These are phyloP conservation scores for Scalesia atractyloides DNA, from an alignment of 129 eudicot species.

Conservation along the genomic window DNA sequence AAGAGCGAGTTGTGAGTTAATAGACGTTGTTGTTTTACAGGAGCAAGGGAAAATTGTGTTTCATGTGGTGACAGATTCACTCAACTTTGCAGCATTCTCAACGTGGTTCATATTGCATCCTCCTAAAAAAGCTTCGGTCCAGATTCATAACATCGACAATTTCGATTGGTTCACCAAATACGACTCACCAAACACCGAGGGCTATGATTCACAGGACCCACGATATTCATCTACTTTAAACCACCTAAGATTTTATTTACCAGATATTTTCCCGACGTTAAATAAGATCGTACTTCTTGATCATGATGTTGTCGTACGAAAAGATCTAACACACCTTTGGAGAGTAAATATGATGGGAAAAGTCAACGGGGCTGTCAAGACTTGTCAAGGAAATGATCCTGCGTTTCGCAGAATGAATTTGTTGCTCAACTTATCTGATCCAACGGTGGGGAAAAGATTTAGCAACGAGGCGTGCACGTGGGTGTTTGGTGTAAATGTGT, in stretches of 20 bases:
- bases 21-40: slow-evolving; percentile 47
- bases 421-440: slow-evolving; percentile 76
- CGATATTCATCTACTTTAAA: slow-evolving; percentile 73
- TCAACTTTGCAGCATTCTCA: slow-evolving; percentile 78
- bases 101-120: slow-evolving; percentile 89
- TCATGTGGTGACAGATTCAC: slow-evolving; percentile 90
- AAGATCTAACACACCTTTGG: slow-evolving; percentile 77
- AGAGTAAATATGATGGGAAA: slow-evolving; percentile 65
- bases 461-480: slow-evolving; percentile 68
- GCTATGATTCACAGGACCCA: slow-evolving; percentile 60
- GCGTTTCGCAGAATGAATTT: slow-evolving; percentile 65
- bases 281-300: slow-evolving; percentile 82
- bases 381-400: slow-evolving; percentile 67
- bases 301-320: slow-evolving; percentile 96
- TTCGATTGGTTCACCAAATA: slow-evolving; percentile 59
- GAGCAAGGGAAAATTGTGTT: slow-evolving; percentile 72
- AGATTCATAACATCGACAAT: slow-evolving; percentile 62
- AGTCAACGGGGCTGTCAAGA: slow-evolving; percentile 87
- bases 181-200: slow-evolving; percentile 31
- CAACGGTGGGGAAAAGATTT: slow-evolving; percentile 48
- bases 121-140: slow-evolving; percentile 64
- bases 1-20: neutral
- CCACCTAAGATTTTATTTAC: slow-evolving; percentile 88
- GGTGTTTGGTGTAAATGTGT: slow-evolving; percentile 93
- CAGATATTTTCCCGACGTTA: slow-evolving; percentile 72